phyloP scores from a whole-genome alignment of 129 eudicot genomes.

The Smallanthus sonchifolius region DNA sequence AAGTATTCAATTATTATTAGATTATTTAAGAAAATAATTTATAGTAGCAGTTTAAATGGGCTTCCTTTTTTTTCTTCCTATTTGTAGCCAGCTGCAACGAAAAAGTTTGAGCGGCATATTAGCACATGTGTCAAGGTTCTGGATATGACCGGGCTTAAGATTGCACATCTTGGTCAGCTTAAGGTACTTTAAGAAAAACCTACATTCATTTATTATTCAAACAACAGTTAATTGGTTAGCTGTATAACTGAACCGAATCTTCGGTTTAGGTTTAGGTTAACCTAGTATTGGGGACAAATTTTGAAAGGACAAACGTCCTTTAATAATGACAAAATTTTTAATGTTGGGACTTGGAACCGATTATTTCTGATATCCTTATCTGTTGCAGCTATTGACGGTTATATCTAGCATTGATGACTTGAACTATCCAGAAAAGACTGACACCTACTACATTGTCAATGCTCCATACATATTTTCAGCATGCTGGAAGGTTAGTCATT shows the following conservation, averaged over 20 bases:
- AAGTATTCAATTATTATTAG: slow-evolving; percentile 18
- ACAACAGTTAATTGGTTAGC: no score
- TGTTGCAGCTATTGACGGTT: slow-evolving; percentile 79
- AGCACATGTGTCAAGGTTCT: slow-evolving; percentile 76
- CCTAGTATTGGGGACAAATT: neutral
- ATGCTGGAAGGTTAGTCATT: slow-evolving; percentile 81
- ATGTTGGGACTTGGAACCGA: neutral
- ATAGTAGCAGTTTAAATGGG: neutral
- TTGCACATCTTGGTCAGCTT: slow-evolving; percentile 78
- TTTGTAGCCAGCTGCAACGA: slow-evolving; percentile 70
- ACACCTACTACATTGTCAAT: slow-evolving; percentile 81
- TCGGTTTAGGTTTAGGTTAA: no score
- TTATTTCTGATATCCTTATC: neutral
- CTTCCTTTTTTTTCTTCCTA: neutral
- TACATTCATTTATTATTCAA: neutral
- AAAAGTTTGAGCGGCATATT: slow-evolving; percentile 56
- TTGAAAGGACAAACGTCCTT: no score
- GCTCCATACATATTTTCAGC: slow-evolving; percentile 97
- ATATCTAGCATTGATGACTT: slow-evolving; percentile 92
- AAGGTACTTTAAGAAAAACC: slow-evolving; percentile 43
- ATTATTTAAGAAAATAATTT: neutral
- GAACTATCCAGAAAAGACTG: slow-evolving; percentile 96
- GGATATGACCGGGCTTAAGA: slow-evolving; percentile 92
- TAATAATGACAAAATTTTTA: no score
- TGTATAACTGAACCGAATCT: no score